Percentiles rank a stretch among this genome's conserved stretches.
Conservation (phyloP, 345 rosid genomes). For the Eucalyptus virginea region DNA sequence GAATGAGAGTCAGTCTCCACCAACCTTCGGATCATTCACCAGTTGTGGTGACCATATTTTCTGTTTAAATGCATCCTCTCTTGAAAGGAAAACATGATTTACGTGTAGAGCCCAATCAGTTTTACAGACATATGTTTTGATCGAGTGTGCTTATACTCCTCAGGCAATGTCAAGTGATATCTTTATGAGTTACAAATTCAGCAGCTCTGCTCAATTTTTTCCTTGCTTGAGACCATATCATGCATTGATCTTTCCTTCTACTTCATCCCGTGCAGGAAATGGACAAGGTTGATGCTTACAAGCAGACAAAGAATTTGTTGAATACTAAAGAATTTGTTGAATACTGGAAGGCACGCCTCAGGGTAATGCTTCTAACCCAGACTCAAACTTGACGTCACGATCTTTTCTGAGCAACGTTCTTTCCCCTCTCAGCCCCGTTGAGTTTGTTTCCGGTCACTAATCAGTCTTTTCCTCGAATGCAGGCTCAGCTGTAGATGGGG, state of each 20-base stretch:
- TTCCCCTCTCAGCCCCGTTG: not conserved
- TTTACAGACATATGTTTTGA: not conserved
- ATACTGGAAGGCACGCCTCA: slow-evolving; percentile 22
- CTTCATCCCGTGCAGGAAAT: slow-evolving; percentile 30
- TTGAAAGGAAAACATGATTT: not conserved
- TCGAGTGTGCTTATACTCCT: not conserved
- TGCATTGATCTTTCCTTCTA: not conserved
- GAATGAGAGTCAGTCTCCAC: not conserved
- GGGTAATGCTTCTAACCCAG: slow-evolving; percentile 11
- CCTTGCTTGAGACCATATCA: not conserved
- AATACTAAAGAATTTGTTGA: slow-evolving; percentile 37
- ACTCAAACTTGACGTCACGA: not conserved
- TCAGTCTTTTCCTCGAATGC: not conserved
- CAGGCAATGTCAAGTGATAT: not conserved
- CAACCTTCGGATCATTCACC: not conserved
- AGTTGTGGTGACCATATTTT: not conserved
- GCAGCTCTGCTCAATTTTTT: not conserved
- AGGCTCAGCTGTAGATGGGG: not conserved
- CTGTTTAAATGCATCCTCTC: not conserved
- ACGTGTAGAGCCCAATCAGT: not conserved
- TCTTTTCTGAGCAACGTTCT: not conserved
- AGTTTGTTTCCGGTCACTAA: not conserved
- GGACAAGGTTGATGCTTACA: slow-evolving; percentile 63
- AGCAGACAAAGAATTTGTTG: slow-evolving; percentile 29
- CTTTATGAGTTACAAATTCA: not conserved